Percentiles rank a stretch among this genome's conserved stretches.
phyloP scores from a whole-genome alignment of 2,329 filamentous ascomycete genomes.

The Paraconiothyrium brasiliense region DNA sequence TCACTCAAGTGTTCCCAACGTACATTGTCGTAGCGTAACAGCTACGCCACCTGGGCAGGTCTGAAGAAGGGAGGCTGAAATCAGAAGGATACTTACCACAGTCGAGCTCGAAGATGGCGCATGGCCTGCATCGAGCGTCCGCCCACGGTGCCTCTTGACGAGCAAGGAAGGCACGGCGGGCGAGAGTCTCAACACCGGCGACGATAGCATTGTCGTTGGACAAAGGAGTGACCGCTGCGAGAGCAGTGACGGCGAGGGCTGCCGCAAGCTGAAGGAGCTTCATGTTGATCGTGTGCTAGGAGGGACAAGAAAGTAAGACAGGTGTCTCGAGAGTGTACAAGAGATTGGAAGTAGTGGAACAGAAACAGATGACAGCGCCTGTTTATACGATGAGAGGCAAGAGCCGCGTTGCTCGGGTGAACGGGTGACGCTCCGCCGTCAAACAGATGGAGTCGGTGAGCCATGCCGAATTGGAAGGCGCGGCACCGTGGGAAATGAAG shows the following conservation, averaged over 20 bases:
- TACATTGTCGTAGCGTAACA: background rate
- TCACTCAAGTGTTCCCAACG: background rate
- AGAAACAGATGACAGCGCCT: background rate
- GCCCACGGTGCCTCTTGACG: background rate
- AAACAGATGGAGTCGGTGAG: background rate
- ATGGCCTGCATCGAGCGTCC: background rate
- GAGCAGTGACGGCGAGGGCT: background rate
- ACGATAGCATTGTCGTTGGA: background rate
- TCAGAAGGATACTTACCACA: no score
- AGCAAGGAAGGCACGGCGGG: background rate
- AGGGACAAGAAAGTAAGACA: background rate
- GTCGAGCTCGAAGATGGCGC: no score
- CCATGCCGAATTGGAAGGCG: background rate
- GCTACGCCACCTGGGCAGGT: background rate
- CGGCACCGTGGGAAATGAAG: background rate
- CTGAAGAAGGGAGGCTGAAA: background rate
- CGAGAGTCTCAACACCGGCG: background rate
- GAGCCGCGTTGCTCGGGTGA: background rate
- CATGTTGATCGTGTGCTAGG: constrained; percentile 4
- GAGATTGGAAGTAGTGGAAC: background rate
- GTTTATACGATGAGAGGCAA: background rate
- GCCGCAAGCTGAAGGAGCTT: constrained; percentile 14
- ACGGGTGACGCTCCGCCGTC: background rate
- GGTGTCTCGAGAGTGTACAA: background rate
- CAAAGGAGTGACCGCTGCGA: constrained; percentile 1